Conservation (phyloP, 129 eudicot species). For the Escallonia rubra region DNA sequence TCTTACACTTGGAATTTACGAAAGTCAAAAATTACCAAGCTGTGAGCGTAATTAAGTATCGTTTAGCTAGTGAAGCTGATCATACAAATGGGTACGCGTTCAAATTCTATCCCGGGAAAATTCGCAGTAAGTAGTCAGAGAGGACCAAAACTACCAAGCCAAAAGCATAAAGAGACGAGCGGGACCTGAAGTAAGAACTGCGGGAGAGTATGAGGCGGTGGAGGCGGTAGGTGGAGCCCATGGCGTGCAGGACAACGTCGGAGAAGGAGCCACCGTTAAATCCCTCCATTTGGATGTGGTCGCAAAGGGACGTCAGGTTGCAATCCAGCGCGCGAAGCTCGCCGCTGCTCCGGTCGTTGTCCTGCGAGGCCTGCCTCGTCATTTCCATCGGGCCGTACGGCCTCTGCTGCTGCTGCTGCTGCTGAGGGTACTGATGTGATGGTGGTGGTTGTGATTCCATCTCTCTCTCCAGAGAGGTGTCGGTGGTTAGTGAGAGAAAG, state of each 20-base stretch:
- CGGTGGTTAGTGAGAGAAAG: background rate
- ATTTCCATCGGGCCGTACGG: constrained; percentile 28
- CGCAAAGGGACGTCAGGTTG: constrained; percentile 74
- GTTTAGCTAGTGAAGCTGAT: too few species aligned
- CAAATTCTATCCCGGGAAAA: too few species aligned
- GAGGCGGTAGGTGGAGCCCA: constrained; percentile 80
- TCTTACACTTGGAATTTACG: too few species aligned
- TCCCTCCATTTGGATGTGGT: constrained; percentile 81
- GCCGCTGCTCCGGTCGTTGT: constrained; percentile 32
- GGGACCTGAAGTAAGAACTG: constrained; percentile 83
- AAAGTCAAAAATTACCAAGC: too few species aligned
- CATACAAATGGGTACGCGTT: too few species aligned
- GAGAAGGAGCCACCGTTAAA: constrained; percentile 79
- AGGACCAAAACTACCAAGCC: too few species aligned
- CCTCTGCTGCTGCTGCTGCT: constrained; percentile 30
- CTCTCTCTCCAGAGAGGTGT: background rate
- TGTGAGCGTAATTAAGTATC: too few species aligned
- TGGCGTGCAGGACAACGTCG: constrained; percentile 77
- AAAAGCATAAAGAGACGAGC: too few species aligned
- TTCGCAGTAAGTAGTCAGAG: too few species aligned
- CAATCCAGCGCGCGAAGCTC: constrained; percentile 65
- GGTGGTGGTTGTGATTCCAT: constrained; percentile 12
- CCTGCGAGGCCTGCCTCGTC: constrained; percentile 38
- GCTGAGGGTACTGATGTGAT: background rate
- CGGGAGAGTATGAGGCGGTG: constrained; percentile 96